These are phyloP conservation scores for Metschnikowia gelsemii DNA, from an alignment of 805 yeast species.

Conservation along the genomic window DNA sequence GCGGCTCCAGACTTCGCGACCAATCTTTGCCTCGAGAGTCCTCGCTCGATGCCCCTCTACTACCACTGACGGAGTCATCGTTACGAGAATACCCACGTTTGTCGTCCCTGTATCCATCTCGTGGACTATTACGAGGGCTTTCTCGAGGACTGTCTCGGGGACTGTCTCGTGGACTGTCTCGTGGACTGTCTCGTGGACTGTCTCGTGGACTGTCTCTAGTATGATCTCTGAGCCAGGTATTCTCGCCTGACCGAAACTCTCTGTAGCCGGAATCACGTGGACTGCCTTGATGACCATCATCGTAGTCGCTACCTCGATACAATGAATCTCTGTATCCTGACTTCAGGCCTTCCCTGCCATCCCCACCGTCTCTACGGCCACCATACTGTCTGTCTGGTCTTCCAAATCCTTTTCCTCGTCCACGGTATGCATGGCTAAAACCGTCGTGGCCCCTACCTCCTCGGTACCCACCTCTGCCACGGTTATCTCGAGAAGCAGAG, in stretches of 20 bases:
- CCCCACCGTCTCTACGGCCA: conserved; percentile 2
- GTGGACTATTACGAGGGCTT: conserved; percentile 2
- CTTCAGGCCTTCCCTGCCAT: not conserved
- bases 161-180: too few species aligned
- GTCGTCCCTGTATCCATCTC: conserved; percentile 1
- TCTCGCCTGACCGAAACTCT: not conserved
- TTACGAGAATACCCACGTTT: not conserved
- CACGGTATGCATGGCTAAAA: conserved; percentile 15
- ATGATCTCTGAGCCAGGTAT: too few species aligned
- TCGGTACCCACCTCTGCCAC: conserved; percentile 26
- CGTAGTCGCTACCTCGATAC: conserved; percentile 1
- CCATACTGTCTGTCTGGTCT: conserved; percentile 6
- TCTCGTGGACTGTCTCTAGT: conserved; percentile 2
- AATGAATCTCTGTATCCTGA: not conserved
- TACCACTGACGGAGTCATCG: too few species aligned
- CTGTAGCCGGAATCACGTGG: conserved; percentile 1
- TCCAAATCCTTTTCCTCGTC: conserved; percentile 18
- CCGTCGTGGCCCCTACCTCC: conserved; percentile 21
- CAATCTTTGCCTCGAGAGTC: not conserved
- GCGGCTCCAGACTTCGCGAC: too few species aligned
- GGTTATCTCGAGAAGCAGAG: conserved; percentile 11
- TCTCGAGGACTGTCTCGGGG: too few species aligned
- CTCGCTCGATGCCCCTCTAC: too few species aligned
- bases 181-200: too few species aligned
- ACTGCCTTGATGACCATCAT: not conserved